Evolutionary conservation across 257 asterid genomes (phyloP).

Genomic region (Salvia splendens): DNA sequence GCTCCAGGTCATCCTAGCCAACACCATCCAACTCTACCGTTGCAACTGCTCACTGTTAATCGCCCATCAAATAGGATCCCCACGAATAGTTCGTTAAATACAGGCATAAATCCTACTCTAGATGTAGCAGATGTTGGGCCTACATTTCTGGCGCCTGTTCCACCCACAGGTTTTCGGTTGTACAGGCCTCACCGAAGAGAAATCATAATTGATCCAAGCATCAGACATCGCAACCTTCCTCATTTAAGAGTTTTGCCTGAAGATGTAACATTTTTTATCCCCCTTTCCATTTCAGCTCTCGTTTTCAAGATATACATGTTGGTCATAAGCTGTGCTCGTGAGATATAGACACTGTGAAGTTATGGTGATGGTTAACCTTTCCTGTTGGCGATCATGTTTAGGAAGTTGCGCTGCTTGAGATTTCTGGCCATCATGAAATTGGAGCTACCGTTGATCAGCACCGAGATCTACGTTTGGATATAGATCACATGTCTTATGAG

Average conservation of each 20-base stretch:
- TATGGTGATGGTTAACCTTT: background rate
- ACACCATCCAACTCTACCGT: conserved; percentile 36
- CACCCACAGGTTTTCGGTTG: conserved; percentile 35
- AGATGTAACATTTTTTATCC: conserved; percentile 48
- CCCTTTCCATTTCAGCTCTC: conserved; percentile 6
- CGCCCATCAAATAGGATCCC: conserved; percentile 44
- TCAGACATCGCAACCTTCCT: conserved; percentile 50
- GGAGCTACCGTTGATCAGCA: conserved; percentile 55
- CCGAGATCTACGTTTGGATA: conserved; percentile 63
- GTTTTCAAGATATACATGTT: background rate
- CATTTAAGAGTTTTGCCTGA: conserved; percentile 70
- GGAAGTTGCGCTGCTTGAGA: conserved; percentile 69
- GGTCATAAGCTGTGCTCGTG: conserved; percentile 13
- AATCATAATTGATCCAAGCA: conserved; percentile 41
- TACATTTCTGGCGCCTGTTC: conserved; percentile 50
- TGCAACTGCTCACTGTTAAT: conserved; percentile 47
- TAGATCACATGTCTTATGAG: conserved; percentile 72
- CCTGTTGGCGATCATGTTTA: conserved; percentile 32
- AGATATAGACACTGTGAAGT: conserved; percentile 14
- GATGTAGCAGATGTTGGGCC: conserved; percentile 50
- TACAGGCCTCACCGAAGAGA: conserved; percentile 37
- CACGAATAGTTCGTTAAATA: conserved; percentile 35
- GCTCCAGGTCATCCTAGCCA: conserved; percentile 48
- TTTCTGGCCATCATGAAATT: conserved; percentile 58
- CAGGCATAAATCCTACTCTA: conserved; percentile 39